A percentile compares a stretch with the other conserved stretches of the same genome.
phyloP scores from a whole-genome alignment of 345 rosid species.

The Moricandia moricandioides region DNA sequence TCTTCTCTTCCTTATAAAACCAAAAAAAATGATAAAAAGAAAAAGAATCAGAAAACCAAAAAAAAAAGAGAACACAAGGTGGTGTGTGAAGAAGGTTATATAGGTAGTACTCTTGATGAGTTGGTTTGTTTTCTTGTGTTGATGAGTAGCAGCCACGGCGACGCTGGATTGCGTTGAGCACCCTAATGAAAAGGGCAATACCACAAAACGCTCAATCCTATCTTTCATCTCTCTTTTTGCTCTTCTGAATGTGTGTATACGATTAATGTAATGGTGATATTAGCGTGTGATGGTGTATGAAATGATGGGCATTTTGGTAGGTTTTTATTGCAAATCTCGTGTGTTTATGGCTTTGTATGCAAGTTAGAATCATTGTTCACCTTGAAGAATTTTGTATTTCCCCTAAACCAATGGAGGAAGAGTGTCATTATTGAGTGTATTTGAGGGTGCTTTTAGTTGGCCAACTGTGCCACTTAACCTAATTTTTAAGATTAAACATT shows the following conservation, averaged over 20 bases:
- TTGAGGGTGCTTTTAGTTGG: slow-evolving; percentile 36
- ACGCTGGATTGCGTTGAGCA: slow-evolving; percentile 54
- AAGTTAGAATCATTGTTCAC: slow-evolving; percentile 32
- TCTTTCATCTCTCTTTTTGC: slow-evolving; percentile 37
- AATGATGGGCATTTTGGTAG: slow-evolving; percentile 30
- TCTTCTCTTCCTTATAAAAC: slow-evolving; percentile 40
- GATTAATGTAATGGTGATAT: background rate
- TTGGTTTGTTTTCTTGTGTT: slow-evolving; percentile 34
- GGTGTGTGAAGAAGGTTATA: background rate
- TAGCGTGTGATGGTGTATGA: slow-evolving; percentile 16
- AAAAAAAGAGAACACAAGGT: background rate
- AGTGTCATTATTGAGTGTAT: slow-evolving; percentile 34
- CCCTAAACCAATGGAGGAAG: slow-evolving; percentile 18
- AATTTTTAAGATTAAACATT: slow-evolving; percentile 18
- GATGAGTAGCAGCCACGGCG: slow-evolving; percentile 29
- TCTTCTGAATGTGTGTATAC: background rate
- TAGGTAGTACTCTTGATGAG: slow-evolving; percentile 26
- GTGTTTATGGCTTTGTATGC: slow-evolving; percentile 28
- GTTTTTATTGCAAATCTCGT: slow-evolving; percentile 23
- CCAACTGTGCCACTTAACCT: slow-evolving; percentile 43
- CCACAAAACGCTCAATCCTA: slow-evolving; percentile 46
- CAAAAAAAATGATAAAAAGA: background rate
- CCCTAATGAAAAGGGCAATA: slow-evolving; percentile 54
- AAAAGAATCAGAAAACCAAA: background rate
- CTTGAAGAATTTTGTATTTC: slow-evolving; percentile 13